Base-by-base conservation (phyloP, 805 yeast genomes). In the Clavispora fructus region DNA sequence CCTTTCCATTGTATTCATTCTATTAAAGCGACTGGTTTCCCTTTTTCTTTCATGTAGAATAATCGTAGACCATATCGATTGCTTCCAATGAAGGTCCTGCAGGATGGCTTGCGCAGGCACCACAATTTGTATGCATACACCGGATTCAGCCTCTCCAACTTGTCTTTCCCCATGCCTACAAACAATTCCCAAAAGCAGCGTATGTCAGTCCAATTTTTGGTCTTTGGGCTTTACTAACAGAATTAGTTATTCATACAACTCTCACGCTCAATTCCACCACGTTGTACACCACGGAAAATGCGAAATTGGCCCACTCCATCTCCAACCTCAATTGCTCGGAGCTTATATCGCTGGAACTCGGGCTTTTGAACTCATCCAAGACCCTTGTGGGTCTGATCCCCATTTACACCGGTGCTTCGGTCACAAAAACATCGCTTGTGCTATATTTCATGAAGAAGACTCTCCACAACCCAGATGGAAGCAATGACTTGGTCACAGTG, bases 231-330 rank as follows among this genome's bases (percentile, higher is more conserved):
- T 10, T 17, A 52, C 63, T 40, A 48, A 25, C 40, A 42, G 19
- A 33, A 7, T 16, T 41, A 73, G 78, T 77, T 50, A 65, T 77
- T 16, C 73, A 69, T 52, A 72, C 78, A 17, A 73, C 80, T 3
- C 63, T 77, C 35, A 73, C 80, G 4, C 61, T 67, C 44, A 80
- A 82, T 56, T 80, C 85, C 14, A 77, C 84, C 6, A 79, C 85
- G 0, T 64, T 80, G 12, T 82, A 77, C 59, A 75, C 85, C 11
- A 71, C 78, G 51, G 85, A 80, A 53, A 78, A 78, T 56, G 60
- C 63, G 39, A 66, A 64, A 23, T 59, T 80, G 33, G 64, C 69
- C 1, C 68, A 71, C 28, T 56, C 64, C n/a, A 50, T 71, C 25
- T 63, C 72, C 37, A 72, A 69, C 42, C 62, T 79, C 41, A 79